phyloP scores from a whole-genome alignment of 2,329 filamentous ascomycete genomes.

The Aspergillus quadrilineatus region DNA sequence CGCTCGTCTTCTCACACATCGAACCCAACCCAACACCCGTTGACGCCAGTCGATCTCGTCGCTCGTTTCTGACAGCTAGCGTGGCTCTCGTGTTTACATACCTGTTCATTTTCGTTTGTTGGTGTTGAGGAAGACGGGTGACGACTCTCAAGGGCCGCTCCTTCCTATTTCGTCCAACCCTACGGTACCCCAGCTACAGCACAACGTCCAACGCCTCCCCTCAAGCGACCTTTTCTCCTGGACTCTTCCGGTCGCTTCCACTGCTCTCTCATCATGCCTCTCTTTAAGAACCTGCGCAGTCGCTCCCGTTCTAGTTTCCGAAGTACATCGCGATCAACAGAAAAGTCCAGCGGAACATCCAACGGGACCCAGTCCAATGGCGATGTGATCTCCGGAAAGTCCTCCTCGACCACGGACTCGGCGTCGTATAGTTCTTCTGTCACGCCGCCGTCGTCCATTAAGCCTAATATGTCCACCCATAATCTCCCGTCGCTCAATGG shows the following conservation, averaged over 20 bases:
- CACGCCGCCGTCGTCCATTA: constrained; percentile 72
- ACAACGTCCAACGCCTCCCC: background rate
- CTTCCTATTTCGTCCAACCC: constrained; percentile 14
- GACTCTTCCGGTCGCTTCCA: background rate
- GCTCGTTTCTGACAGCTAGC: constrained; percentile 1
- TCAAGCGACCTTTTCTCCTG: background rate
- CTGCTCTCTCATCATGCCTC: constrained; percentile 47
- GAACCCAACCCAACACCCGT: background rate
- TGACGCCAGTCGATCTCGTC: background rate
- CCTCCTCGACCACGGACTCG: constrained; percentile 62
- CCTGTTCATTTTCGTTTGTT: background rate
- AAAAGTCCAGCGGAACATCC: constrained; percentile 41
- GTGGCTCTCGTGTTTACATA: background rate
- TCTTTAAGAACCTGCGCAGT: constrained; percentile 74
- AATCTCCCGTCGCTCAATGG: constrained; percentile 55
- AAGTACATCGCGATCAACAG: constrained; percentile 48
- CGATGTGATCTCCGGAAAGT: constrained; percentile 63
- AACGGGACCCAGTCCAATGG: constrained; percentile 41
- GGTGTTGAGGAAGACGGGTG: constrained; percentile 3
- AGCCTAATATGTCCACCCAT: constrained; percentile 64
- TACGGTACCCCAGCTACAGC: background rate
- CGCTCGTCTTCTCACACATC: constrained; percentile 1
- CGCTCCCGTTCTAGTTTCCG: constrained; percentile 74
- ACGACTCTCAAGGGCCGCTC: constrained; percentile 7
- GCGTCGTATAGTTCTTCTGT: constrained; percentile 63